Base-by-base conservation (phyloP, 257 asterid genomes). In the Primulina eburnea region DNA sequence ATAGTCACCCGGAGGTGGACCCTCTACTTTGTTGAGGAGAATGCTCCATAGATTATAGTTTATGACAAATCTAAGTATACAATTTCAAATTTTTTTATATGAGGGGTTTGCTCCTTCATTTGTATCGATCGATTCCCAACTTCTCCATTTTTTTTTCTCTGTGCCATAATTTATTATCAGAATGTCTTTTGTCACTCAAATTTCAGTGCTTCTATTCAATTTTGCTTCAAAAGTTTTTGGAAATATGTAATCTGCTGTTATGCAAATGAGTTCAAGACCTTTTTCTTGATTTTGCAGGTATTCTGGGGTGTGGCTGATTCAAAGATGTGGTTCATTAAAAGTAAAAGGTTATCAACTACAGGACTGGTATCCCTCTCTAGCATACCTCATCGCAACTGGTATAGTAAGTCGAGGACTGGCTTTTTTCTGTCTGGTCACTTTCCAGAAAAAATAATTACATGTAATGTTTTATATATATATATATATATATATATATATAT, bases 261-360 rank as follows among this genome's bases (percentile, higher is more conserved):
- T 24, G 26, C 26, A 24, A 24, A 24, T 24, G 26, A 24, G 26
- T 24, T 24, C 26, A 24, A 24, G 26, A 24, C 26, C 26, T 24
- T 24, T 2, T 62, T 28, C 18, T 26, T 53, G 70, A 28, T 56
- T 7, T 67, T 64, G 60, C 90, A 93, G 97, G 86, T 93, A 93
- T 73, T 84, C 89, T 0, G 97, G 96, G 12, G 99, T 93, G 75
- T 93, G 99, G 97, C 80, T 93, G 57, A 85, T 90, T 63, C 89
- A 88, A 71, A 86, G 99, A 81, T 93, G 99, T 68, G 96, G 96
- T 69, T 74, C 90, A 52, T 76, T 90, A 24, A 73, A 20, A 77
- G 76, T 78, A 65, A 83, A 81, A 72, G 96, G 88, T 28, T 94
- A 82, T 79, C 47, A 79, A 14, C 84, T 91, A 18, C 72, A 82